Base-by-base conservation (phyloP, 306 rosid genomes). In the Leucaena leucocephala region DNA sequence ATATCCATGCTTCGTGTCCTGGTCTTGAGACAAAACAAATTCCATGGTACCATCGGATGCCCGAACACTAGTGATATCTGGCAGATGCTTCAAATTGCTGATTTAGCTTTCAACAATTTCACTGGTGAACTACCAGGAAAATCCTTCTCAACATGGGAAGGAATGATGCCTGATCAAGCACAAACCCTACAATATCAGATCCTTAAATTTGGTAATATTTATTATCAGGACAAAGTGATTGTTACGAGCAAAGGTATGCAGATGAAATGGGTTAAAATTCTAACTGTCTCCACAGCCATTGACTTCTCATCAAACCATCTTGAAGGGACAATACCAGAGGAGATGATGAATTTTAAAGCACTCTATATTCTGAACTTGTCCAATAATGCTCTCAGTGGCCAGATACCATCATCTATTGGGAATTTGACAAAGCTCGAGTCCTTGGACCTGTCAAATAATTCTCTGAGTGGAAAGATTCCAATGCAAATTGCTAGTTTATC, bases 271-370 rank as follows among this genome's bases (percentile, higher is more conserved):
- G 80, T 66, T 73, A 90, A 84, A 61, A 88, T 87, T 65, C 64
- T 86, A 8, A 86, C 83, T 0, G 38, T 76, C 58, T 78, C 74
- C 74, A 88, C 86, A 49, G 72, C 86, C 1, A 46, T 90, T 4
- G 97, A 88, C 52, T 42, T 92, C 57, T 90, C 94, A 15, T 68
- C 69, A 38, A 90, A 90, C 76, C 50, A 69, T 8, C 75, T 88
- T 27, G 52, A 65, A 3, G 94, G 87, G 7, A 8, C 68, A 72
- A 88, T 90, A 81, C 94, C 92, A 8, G 11, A 72, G 43, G 81
- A 81, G 50, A 15, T 90, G 44, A 83, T 85, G 48, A 58, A 85
- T 4, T 58, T 90, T 5, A 62, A 69, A 74, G 82, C 77, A 64
- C 87, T 90, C 0, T 12, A 75, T 40, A 45, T 55, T 4, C 87